Evolutionary conservation across 306 rosid species (phyloP).

Genomic region (Datisca glomerata): DNA sequence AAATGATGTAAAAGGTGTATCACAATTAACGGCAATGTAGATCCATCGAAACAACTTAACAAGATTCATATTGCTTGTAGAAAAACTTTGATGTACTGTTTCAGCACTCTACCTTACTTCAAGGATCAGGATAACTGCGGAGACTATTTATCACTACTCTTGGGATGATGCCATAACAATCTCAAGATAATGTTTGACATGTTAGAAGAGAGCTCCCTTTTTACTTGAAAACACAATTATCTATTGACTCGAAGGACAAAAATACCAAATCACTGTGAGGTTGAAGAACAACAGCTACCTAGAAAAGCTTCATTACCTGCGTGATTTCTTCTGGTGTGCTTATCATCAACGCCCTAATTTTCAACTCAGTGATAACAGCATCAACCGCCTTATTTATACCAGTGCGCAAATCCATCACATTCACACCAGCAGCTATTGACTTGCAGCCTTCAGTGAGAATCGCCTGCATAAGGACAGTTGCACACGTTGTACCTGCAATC

Average conservation of each 20-base stretch:
- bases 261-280: neutral
- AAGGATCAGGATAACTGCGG: no score
- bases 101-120: no score
- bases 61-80: no score
- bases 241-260: neutral
- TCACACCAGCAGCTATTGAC: slow-evolving; percentile 85
- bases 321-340: slow-evolving; percentile 88
- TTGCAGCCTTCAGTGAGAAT: slow-evolving; percentile 87
- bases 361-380: slow-evolving; percentile 71
- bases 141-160: no score
- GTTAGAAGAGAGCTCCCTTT: no score
- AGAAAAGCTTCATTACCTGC: slow-evolving; percentile 49
- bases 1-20: no score
- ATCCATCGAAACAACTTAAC: no score
- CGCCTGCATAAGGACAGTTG: slow-evolving; percentile 88
- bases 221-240: no score
- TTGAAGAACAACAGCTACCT: neutral
- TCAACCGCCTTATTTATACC: slow-evolving; percentile 88
- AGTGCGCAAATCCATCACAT: slow-evolving; percentile 78
- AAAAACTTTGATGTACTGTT: no score
- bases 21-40: no score
- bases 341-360: slow-evolving; percentile 72
- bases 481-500: slow-evolving; percentile 88
- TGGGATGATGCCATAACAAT: no score
- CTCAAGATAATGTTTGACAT: no score